Evolutionary conservation across 148 eudicot genomes (phyloP), one percentile per base, ranked within the genome.

Genomic region (Oxyria digyna): DNA sequence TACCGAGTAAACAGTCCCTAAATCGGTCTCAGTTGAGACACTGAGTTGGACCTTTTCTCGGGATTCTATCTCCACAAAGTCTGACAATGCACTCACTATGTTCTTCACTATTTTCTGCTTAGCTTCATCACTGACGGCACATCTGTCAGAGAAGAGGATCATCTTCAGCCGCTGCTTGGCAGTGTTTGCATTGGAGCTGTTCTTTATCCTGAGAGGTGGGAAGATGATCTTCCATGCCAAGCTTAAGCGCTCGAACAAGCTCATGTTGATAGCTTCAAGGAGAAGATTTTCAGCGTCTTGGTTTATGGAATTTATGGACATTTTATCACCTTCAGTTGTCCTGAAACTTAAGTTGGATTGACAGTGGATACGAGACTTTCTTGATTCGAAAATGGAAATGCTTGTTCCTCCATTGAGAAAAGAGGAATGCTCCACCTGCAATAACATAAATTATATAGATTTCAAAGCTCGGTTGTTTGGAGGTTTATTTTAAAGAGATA

Each of bases 71-170:
- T 85, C 99, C 72, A 94, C 97, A 43, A 82, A 90, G 70, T 94
- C 99, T 10, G 99, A 94, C 31, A 94, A 72, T 21, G 85, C 89
- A 21, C 66, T 78, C 31, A 94, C 97, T 43, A 94, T 74, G 69
- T 86, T 90, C 78, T 81, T 84, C 76, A 94, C 99, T 52, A 94
- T 94, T 77, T 81, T 87, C 87, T 78, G 82, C 70, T 90, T 94
- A 32, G 99, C 99, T 74, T 94, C 99, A 8, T 94, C 93, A 37
- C 96, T 94, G 41, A 94, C 99, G 12, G 87, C 99, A 79, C 99
- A 94, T 11, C 99, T 80, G 76, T 94, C 99, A 45, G 99, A 86
- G 82, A 90, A 94, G 32, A 94, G 83, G 74, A 94, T 94, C 99
- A 94, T 94, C 77, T 85, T 88, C 73, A 94, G 57, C 13, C 99